Evolutionary conservation across 805 yeast genomes (phyloP).

Genomic region (Ogataea wickerhamii): DNA sequence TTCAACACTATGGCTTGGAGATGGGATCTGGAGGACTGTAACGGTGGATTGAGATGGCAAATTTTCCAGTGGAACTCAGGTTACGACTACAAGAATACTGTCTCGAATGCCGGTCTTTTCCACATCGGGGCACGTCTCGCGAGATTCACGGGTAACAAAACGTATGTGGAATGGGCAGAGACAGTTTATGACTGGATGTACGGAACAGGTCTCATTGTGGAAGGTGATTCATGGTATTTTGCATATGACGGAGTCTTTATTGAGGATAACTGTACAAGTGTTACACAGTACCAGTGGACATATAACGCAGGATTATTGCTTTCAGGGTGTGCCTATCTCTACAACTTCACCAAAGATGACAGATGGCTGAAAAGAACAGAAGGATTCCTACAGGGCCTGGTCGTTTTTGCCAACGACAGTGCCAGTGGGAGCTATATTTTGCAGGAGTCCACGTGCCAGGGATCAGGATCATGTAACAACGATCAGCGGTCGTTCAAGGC

Average conservation of each 20-base stretch:
- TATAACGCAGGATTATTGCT: slow-evolving; percentile 80
- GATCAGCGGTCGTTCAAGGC: slow-evolving; percentile 96
- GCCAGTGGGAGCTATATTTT: slow-evolving; percentile 36
- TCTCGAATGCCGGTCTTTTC: slow-evolving; percentile 87
- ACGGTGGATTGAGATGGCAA: slow-evolving; percentile 96
- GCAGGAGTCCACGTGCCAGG: slow-evolving; percentile 85
- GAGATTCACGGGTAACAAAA: slow-evolving; percentile 69
- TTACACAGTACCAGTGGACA: slow-evolving; percentile 70
- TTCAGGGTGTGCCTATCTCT: slow-evolving; percentile 78
- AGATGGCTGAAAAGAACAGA: slow-evolving; percentile 64
- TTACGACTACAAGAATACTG: slow-evolving; percentile 87
- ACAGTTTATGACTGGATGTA: slow-evolving; percentile 78
- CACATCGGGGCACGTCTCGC: slow-evolving; percentile 85
- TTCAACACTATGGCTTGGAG: slow-evolving; percentile 86
- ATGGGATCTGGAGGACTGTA: slow-evolving; percentile 76
- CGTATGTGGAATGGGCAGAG: slow-evolving; percentile 74
- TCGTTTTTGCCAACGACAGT: slow-evolving; percentile 50
- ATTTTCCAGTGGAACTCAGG: slow-evolving; percentile 93
- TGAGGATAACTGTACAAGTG: slow-evolving; percentile 55
- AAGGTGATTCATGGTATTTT: slow-evolving; percentile 38
- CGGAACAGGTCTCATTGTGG: slow-evolving; percentile 46
- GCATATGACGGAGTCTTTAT: slow-evolving; percentile 69
- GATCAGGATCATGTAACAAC: slow-evolving; percentile 58
- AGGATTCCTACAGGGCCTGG: slow-evolving; percentile 51
- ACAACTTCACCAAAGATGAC: slow-evolving; percentile 63